phyloP scores from a whole-genome alignment of 768 basidiomycete species.

The Chalciporus piperatus region DNA sequence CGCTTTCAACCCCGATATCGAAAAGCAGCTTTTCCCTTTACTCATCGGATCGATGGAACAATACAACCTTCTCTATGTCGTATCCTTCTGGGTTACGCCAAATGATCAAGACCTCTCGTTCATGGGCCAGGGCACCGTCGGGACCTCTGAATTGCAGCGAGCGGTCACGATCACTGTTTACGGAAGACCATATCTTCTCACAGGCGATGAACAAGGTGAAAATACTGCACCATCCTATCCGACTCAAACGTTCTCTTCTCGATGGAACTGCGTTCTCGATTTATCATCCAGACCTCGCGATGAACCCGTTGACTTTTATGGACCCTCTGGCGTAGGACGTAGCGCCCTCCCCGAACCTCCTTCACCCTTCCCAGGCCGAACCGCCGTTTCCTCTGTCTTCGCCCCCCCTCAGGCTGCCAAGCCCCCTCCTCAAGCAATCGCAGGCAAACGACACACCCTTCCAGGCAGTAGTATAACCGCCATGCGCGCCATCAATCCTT shows the following conservation, averaged over 20 bases:
- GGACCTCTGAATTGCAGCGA: conserved; percentile 54
- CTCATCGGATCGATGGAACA: conserved; percentile 71
- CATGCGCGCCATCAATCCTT: conserved; percentile 27
- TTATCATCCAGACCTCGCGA: conserved; percentile 42
- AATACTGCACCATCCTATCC: conserved; percentile 44
- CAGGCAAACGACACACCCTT: conserved; percentile 60
- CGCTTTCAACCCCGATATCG: conserved; percentile 31
- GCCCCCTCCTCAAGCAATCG: conserved; percentile 36
- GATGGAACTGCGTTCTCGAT: conserved; percentile 90
- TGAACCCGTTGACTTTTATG: conserved; percentile 17
- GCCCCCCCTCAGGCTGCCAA: conserved; percentile 25
- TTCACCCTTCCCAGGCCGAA: conserved; percentile 67
- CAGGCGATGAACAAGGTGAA: conserved; percentile 19
- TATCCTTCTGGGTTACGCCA: conserved; percentile 72
- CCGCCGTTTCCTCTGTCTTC: conserved; percentile 20
- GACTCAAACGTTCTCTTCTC: conserved; percentile 73
- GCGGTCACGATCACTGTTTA: conserved; percentile 78
- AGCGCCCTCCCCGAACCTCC: conserved; percentile 70
- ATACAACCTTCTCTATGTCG: conserved; percentile 85
- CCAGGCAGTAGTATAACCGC: conserved; percentile 34
- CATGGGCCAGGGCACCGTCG: conserved; percentile 30
- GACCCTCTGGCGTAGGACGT: conserved; percentile 14
- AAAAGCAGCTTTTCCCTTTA: conserved; percentile 63
- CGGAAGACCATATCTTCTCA: conserved; percentile 66
- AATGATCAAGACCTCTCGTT: conserved; percentile 47